Percentiles rank a stretch among this genome's conserved stretches.
Evolutionary conservation across 805 yeast species (phyloP).

Genomic region (Novakomyces olei): DNA sequence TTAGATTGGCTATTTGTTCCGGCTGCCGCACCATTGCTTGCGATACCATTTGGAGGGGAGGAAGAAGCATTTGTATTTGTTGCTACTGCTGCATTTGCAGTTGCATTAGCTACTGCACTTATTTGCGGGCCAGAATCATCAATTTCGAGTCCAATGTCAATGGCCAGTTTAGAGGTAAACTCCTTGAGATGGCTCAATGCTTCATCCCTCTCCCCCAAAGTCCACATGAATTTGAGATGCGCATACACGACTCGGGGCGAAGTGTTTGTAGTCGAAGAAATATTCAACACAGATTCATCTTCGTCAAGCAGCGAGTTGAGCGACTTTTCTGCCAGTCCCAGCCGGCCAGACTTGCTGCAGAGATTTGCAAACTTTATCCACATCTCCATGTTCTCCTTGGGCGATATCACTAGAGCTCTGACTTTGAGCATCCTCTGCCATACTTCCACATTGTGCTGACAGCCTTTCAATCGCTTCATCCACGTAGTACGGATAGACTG

Average conservation of each 20-base stretch:
- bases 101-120: constrained; percentile 1
- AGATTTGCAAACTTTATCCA: constrained; percentile 96
- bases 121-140: constrained; percentile 13
- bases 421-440: constrained; percentile 94
- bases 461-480: constrained; percentile 78
- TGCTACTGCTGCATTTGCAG: too few relatives aligned
- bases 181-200: constrained; percentile 72
- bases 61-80: neutral
- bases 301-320: constrained; percentile 58
- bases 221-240: constrained; percentile 92
- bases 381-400: constrained; percentile 90
- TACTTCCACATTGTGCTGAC: constrained; percentile 93
- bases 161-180: constrained; percentile 76
- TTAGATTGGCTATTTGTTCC: neutral
- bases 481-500: constrained; percentile 69
- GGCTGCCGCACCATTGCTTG: neutral
- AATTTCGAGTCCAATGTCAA: constrained; percentile 65
- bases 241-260: constrained; percentile 97
- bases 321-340: constrained; percentile 82
- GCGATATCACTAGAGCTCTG: constrained; percentile 76
- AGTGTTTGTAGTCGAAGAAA: constrained; percentile 29
- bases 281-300: constrained; percentile 28
- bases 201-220: constrained; percentile 68
- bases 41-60: neutral
- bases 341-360: constrained; percentile 81